Evolutionary conservation across 768 basidiomycete species (phyloP).

Genomic region (Pleurotus cornucopiae): DNA sequence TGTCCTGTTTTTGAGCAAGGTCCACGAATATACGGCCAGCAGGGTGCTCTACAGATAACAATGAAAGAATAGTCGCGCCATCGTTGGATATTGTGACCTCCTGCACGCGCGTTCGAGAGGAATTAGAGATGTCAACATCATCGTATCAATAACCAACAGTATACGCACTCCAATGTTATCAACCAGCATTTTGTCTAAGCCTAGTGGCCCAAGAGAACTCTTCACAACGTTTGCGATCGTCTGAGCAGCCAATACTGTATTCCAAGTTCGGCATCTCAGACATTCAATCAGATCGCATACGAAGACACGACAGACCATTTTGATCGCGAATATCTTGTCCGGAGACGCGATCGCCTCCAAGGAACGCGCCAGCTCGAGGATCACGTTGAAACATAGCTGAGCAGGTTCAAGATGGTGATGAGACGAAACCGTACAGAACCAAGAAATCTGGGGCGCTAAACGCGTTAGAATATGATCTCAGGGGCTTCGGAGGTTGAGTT

Average conservation of each 20-base stretch:
- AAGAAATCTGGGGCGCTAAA: not conserved
- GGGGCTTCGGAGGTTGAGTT: not conserved
- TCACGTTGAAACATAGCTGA: slow-evolving; percentile 80
- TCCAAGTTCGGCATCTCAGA: slow-evolving; percentile 12
- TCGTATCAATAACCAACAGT: not conserved
- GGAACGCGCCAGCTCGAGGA: slow-evolving; percentile 86
- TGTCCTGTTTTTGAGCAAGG: slow-evolving; percentile 98
- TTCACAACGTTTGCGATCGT: slow-evolving; percentile 98
- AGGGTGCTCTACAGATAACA: slow-evolving; percentile 93
- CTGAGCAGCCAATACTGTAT: slow-evolving; percentile 86
- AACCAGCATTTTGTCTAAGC: slow-evolving; percentile 95
- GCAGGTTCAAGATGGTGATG: slow-evolving; percentile 4
- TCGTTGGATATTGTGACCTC: slow-evolving; percentile 99
- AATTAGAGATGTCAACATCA: slow-evolving; percentile 5
- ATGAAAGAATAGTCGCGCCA: slow-evolving; percentile 95
- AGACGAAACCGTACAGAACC: slow-evolving; percentile 5
- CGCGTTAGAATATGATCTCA: slow-evolving; percentile 2
- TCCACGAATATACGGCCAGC: slow-evolving; percentile 97
- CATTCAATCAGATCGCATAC: slow-evolving; percentile 1
- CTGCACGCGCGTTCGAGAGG: slow-evolving; percentile 31
- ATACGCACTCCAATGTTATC: slow-evolving; percentile 90
- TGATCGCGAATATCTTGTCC: slow-evolving; percentile 96
- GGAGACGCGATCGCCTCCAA: slow-evolving; percentile 90
- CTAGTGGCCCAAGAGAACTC: slow-evolving; percentile 92
- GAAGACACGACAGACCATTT: slow-evolving; percentile 63